A percentile compares a stretch with the other conserved stretches of the same genome.
These are phyloP conservation scores for Monilinia fructigena DNA, from an alignment of 2,329 filamentous ascomycete genomes.

Conservation along the genomic window DNA sequence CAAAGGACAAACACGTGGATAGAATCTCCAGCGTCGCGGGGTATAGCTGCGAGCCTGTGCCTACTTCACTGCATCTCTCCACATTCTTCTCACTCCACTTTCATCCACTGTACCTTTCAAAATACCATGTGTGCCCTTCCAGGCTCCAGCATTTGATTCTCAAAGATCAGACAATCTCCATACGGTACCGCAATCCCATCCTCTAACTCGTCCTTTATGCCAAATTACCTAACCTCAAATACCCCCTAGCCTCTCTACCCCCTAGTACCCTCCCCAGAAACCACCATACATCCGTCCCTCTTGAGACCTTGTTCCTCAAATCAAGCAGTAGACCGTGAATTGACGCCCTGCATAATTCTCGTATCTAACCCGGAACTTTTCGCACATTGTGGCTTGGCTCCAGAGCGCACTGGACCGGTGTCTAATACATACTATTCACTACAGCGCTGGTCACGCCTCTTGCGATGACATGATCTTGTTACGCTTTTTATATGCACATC, in stretches of 20 bases:
- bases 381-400: background rate
- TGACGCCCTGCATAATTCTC: background rate
- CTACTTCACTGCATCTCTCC: too few relatives aligned
- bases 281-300: background rate
- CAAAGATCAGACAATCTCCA: too few relatives aligned
- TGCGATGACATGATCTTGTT: background rate
- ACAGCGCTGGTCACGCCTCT: background rate
- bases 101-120: too few relatives aligned
- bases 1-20: background rate
- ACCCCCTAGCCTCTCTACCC: background rate
- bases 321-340: background rate
- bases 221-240: background rate
- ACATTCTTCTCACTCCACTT: too few relatives aligned
- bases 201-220: too few relatives aligned
- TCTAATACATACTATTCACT: too few relatives aligned
- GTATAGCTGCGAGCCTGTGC: background rate
- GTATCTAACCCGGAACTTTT: slow-evolving; percentile 10
- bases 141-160: too few relatives aligned
- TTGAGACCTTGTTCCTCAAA: background rate
- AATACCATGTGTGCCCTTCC: too few relatives aligned
- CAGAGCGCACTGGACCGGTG: background rate
- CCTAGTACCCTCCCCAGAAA: background rate
- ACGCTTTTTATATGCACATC: background rate
- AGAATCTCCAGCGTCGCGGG: background rate
- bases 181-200: too few relatives aligned